Evolutionary conservation across 2,329 filamentous ascomycete genomes (phyloP).

Genomic region (Pseudogymnoascus sp.): DNA sequence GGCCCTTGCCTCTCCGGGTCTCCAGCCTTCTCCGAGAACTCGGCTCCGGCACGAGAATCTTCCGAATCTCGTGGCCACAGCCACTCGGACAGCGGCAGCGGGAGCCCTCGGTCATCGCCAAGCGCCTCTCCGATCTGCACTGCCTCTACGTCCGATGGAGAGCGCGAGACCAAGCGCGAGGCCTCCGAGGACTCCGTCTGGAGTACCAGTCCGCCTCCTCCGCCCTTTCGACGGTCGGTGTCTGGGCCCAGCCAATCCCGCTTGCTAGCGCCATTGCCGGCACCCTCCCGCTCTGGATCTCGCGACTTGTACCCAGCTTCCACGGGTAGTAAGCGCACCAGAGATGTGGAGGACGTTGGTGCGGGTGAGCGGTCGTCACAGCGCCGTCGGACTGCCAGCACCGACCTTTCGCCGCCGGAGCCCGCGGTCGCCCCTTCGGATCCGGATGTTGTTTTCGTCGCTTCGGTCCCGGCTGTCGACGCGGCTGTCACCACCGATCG

Average conservation of each 20-base stretch:
- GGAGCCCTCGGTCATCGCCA: neutral
- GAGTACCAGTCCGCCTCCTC: neutral
- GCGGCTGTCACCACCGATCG: neutral
- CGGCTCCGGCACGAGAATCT: neutral
- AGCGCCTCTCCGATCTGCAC: neutral
- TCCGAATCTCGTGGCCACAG: neutral
- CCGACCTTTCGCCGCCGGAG: neutral
- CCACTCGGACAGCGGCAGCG: neutral
- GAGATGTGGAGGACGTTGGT: neutral
- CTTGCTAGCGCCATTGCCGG: neutral
- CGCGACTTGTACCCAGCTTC: neutral
- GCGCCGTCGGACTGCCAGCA: neutral
- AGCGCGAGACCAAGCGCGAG: neutral
- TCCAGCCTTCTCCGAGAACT: neutral
- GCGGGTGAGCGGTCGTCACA: neutral
- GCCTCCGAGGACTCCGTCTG: neutral
- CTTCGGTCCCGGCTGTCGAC: neutral
- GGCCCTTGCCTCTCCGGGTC: neutral
- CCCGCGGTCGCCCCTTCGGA: neutral
- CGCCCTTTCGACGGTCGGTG: neutral
- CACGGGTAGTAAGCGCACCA: neutral
- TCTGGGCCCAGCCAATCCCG: neutral
- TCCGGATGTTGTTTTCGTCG: neutral
- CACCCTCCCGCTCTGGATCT: neutral
- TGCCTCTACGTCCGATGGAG: neutral